Evolutionary conservation across 78 protist genomes (phyloP).

Genomic region (Parvularia atlantis): DNA sequence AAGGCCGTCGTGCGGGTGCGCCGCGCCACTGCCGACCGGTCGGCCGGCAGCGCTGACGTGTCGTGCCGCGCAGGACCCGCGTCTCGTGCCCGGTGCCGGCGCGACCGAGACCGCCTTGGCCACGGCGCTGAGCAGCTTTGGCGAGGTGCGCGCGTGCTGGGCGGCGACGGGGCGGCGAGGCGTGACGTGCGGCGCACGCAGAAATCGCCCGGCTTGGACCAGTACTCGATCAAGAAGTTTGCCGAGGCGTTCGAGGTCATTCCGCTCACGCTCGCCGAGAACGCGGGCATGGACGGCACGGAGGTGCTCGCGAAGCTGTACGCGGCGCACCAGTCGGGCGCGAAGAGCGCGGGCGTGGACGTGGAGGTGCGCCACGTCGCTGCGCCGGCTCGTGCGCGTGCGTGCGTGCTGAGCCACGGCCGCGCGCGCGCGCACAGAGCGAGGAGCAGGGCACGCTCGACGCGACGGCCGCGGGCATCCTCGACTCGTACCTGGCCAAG

Average conservation of each 20-base stretch:
- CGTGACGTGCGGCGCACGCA: no score
- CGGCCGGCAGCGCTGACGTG: no score
- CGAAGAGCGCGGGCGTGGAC: constrained; percentile 72
- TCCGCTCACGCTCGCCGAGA: constrained; percentile 93
- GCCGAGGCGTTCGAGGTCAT: constrained; percentile 88
- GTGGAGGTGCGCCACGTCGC: no score
- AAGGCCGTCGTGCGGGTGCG: constrained; percentile 54
- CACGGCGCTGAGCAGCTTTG: constrained; percentile 24
- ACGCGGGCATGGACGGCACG: constrained; percentile 72
- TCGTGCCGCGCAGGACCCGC: constrained; percentile 73
- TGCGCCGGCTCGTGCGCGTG: no score
- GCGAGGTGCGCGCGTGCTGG: constrained; percentile 30
- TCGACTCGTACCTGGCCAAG: constrained; percentile 68
- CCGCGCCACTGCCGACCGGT: no score
- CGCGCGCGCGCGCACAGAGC: no score
- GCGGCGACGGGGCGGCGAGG: no score
- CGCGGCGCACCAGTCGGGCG: constrained; percentile 84
- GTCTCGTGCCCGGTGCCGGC: constrained; percentile 95
- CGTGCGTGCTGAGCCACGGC: no score
- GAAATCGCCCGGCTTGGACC: constrained; percentile 74
- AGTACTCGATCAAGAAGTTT: constrained; percentile 85
- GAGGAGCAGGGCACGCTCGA: constrained; percentile 13
- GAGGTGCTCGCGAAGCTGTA: constrained; percentile 60
- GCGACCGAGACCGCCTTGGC: constrained; percentile 89
- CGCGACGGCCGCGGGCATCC: constrained; percentile 41